These are phyloP conservation scores for Aaosphaeria arxii DNA, from an alignment of 2,329 filamentous ascomycete genomes.

Conservation along the genomic window DNA sequence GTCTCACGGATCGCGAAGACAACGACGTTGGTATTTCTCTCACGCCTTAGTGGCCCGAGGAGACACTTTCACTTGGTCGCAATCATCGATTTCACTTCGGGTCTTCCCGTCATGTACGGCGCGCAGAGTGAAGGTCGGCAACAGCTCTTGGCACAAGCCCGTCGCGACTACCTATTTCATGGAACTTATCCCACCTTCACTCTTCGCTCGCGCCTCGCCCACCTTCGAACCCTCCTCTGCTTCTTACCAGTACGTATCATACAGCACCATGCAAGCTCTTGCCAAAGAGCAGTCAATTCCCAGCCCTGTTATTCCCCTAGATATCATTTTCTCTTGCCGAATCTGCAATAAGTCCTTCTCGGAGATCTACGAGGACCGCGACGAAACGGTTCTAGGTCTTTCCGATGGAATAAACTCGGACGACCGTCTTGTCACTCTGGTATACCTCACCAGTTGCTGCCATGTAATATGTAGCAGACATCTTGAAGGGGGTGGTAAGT, in stretches of 20 bases:
- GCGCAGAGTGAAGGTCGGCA: no score
- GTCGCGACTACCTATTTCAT: neutral
- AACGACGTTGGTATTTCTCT: no score
- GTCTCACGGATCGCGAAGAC: no score
- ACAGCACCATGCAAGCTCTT: neutral
- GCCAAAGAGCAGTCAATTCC: neutral
- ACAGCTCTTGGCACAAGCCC: neutral
- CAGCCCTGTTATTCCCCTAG: conserved; percentile 19
- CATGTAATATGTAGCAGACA: conserved; percentile 50
- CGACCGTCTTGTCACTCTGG: conserved; percentile 40
- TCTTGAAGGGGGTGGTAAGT: conserved; percentile 48
- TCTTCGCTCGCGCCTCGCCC: neutral
- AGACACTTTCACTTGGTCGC: no score
- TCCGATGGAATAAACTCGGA: conserved; percentile 34
- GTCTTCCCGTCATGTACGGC: no score
- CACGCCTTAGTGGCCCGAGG: no score
- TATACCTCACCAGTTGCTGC: conserved; percentile 49
- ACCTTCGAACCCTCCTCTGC: neutral
- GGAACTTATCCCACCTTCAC: neutral
- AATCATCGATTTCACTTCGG: no score
- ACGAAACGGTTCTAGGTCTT: conserved; percentile 36
- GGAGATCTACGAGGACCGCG: conserved; percentile 42
- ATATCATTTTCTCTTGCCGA: conserved; percentile 50
- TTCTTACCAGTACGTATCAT: neutral
- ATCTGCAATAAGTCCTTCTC: conserved; percentile 46